Base-by-base conservation (phyloP, 768 basidiomycete genomes). In the Rickenella mellea region DNA sequence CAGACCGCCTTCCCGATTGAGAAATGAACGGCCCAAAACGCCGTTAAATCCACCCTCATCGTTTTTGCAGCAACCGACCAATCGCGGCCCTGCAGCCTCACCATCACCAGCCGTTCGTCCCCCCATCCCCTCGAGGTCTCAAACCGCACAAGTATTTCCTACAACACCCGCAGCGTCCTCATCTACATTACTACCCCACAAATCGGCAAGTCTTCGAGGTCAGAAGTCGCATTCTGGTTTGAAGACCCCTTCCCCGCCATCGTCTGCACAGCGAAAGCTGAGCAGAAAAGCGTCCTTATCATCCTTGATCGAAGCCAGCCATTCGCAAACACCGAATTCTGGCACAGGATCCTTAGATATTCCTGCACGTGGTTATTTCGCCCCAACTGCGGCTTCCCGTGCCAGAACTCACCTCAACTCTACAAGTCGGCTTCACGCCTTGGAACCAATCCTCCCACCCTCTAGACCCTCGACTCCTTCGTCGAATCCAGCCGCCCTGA, bases 181-280 rank as follows among this genome's bases (percentile, higher is more conserved):
- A 25, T 66, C 68, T 28, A 70, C 77, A 8, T 76, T 83, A 60
- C 71, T 83, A 46, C 62, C 77, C 14, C 66, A 74, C 30, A 88
- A 85, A 61, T 76, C 81, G 44, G 78, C 74, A 40, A 82, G 80
- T 57, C 73, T 89, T 47, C 80, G 86, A 19, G 80, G 79, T 15
- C 86, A 89, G 65, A 89, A 89, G 55, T 88, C 86, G 2, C 83
- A 86, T 55, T 78, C 83, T 5, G 84, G 80, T 27, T 72, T 89
- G 41, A 88, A 89, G 55, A 78, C 80, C 2, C 78, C 80, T 21
- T 77, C 76, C 5, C 82, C 84, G 24, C 76, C 83, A n/a, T 27
- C n/a, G 14, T 57, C 74, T 19, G 70, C 72, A 21, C 65, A 73
- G 38, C 74, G 80, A 25, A 75, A 71, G 50, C 69, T 87, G 42